These are phyloP conservation scores for Fusarium secorum DNA, from an alignment of 2,329 filamentous ascomycete species.

Conservation along the genomic window DNA sequence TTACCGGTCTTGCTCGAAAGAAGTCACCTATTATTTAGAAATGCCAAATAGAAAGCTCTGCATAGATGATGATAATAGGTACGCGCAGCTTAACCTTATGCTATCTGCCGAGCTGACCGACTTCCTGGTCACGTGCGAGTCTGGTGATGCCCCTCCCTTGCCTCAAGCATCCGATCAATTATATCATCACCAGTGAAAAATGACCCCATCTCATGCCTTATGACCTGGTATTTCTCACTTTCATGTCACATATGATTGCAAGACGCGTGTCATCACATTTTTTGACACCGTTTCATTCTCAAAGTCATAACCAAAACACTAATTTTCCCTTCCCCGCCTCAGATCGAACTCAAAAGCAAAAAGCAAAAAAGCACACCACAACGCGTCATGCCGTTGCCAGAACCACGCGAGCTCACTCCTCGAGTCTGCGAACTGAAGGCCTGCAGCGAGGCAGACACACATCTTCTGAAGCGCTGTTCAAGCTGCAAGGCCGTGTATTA, in stretches of 20 bases:
- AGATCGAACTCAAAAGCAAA: neutral
- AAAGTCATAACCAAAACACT: neutral
- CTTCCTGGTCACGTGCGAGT: neutral
- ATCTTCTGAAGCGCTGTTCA: constrained; percentile 46
- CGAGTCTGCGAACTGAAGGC: constrained; percentile 14
- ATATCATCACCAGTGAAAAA: neutral
- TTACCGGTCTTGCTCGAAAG: no score
- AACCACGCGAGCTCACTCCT: neutral
- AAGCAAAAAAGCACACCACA: neutral
- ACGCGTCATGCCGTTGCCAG: neutral
- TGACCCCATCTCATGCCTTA: neutral
- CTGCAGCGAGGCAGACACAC: neutral
- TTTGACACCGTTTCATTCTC: neutral
- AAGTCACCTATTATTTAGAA: no score
- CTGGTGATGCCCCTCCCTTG: neutral
- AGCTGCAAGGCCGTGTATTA: constrained; percentile 55
- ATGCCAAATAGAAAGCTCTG: no score
- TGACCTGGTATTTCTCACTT: accelerated
- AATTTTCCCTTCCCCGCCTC: neutral
- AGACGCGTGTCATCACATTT: accelerated
- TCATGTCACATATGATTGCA: accelerated
- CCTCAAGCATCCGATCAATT: neutral
- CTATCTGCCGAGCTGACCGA: neutral
- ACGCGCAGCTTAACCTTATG: neutral
- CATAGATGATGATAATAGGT: no score